Base-by-base conservation (phyloP, 495 filamentous ascomycete species). In the Penicillium goetzii region DNA sequence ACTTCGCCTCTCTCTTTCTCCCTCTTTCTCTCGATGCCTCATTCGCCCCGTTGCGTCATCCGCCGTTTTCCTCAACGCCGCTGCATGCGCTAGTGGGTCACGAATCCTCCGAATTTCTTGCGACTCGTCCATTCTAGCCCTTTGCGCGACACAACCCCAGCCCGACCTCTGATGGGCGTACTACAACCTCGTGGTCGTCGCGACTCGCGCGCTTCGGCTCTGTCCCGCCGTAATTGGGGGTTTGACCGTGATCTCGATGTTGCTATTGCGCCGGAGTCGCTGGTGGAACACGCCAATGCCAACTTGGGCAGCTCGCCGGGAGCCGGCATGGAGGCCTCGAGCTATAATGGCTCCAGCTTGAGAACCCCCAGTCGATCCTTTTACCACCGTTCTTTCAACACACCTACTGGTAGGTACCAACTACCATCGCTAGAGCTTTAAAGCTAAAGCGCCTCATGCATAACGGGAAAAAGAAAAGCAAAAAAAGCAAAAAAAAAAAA, bases 291-390 rank as follows among this genome's bases (percentile, higher is more conserved):
- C n/a, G 70, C 73, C 38, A 71, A 69, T 43, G 70, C 73, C 40
- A 72, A 71, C 51, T 53, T 70, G 53, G 71, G 71, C 60, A 77
- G 69, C 62, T 69, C 73, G 30, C 72, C 76, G 30, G 68, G 70
- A 19, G 63, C 66, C 34, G 73, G 72, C 10, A 51, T 71, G 4
- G 80, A 82, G 15, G 71, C 82, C 7, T 75, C 76, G 10, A 72
- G 72, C 55, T 69, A 74, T 63, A 70, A 72, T 43, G 75, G 72
- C 21, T 68, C 75, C 52, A 82, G 78, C 55, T 82, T 89, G 64
- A 81, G 88, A 68, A 89, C 90, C 38, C 90, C 90, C 8, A 86
- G 86, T 43, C 84, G 92, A 58, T 94, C 91, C 5, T 95, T 91
- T 64, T 88, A 91, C 58, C 91, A 93, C 62, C 85, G 90, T 34